Evolutionary conservation across 176 grass and related monocot genomes (phyloP), one percentile per base, ranked within the genome.

Genomic region (Ensete glaucum): DNA sequence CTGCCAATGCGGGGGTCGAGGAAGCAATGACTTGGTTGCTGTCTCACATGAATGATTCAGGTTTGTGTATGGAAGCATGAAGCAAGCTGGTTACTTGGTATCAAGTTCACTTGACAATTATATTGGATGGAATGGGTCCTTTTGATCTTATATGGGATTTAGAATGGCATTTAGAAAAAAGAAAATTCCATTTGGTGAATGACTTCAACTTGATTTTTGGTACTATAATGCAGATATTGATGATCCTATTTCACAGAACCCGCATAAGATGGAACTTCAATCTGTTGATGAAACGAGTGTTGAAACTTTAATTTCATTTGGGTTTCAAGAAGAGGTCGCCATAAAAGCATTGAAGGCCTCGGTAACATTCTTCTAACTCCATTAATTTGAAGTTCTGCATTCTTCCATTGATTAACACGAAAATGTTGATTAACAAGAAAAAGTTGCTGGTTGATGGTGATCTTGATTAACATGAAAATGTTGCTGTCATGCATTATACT

Each of bases 11-110:
- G 54, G 95, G 95, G 50, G 84, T 99, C 50, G 95, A 99, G 81
- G 90, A 94, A 76, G 90, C 90, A 43, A 94, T 94, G 95, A 91
- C 79, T 73, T 99, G 95, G 95, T 85, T 99, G 50, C 84, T 99
- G 13, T 87, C 90, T 11, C 95, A 94, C 76, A 99, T 87, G 90
- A 82, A 94, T 83, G 95, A 99, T 89, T 84, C 88, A 87, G 95
- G 90, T 99, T 77, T 53, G 59, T 77, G 11, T 81, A 24, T 67
- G 29, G 50, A 11, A 9, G 9, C 8, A 57, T 56, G 6, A 17
- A 9, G 34, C 53, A 20, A 58, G 22, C 13, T 20, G 17, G 10
- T 74, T 29, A 1, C 34, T 43, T 43, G 34, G 34, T 8, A 16
- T 23, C 9, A 9, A 73, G 1, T 26, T 25, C 25, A 9, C 17